These are phyloP conservation scores for Rhododendron henanense DNA, from an alignment of 148 eudicot genomes.

Conservation along the genomic window DNA sequence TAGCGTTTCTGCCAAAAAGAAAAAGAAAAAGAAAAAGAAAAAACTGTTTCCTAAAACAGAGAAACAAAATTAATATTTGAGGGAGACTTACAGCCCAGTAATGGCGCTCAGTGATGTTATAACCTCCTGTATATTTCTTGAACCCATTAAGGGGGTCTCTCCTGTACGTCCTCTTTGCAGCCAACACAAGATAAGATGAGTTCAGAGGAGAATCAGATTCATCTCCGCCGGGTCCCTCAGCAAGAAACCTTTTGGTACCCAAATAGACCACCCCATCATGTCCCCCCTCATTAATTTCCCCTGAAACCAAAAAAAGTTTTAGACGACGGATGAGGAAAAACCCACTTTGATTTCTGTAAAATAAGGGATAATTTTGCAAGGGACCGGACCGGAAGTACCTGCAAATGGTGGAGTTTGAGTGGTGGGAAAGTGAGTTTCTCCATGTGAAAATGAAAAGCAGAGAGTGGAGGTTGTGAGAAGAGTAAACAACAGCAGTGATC, in stretches of 20 bases:
- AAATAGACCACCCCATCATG: conserved; percentile 3
- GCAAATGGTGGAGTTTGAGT: conserved; percentile 8
- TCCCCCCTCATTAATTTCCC: conserved; percentile 3
- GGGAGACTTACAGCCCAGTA: conserved; percentile 63
- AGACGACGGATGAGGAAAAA: neutral
- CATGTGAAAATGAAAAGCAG: conserved; percentile 3
- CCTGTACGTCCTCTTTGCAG: conserved; percentile 52
- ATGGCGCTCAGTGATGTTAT: conserved; percentile 52
- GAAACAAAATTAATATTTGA: neutral
- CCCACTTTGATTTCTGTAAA: neutral
- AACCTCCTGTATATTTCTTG: conserved; percentile 47
- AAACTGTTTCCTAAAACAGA: neutral
- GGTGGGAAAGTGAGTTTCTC: conserved; percentile 9
- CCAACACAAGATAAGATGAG: conserved; percentile 47
- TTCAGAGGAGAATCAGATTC: conserved; percentile 12
- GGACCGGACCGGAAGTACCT: neutral
- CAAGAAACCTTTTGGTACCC: conserved; percentile 28
- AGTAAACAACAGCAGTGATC: conserved; percentile 2
- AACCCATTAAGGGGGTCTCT: conserved; percentile 50
- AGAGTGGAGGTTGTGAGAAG: conserved; percentile 6
- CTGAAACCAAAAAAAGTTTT: conserved; percentile 9
- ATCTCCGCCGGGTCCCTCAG: conserved; percentile 20
- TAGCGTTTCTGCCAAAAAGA: neutral
- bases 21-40: neutral
- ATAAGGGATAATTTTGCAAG: neutral